Conservation (phyloP, 2,329 filamentous ascomycete genomes). For the Volutella citrinella region DNA sequence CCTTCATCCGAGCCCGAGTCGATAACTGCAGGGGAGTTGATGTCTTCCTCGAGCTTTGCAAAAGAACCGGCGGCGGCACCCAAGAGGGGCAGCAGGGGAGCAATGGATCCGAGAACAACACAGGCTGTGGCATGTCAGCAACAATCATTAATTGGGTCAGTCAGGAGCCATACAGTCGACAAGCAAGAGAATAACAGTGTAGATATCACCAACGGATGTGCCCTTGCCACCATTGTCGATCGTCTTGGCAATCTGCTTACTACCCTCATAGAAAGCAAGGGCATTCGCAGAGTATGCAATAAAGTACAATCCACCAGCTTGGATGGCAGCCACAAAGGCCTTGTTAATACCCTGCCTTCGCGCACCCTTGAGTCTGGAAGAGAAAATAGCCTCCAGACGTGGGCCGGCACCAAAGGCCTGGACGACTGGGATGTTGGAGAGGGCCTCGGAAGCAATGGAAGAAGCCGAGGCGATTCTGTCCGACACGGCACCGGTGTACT, state of each 20-base stretch:
- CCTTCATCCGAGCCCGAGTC: conserved; percentile 37
- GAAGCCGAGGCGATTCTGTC: conserved; percentile 55
- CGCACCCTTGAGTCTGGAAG: conserved; percentile 47
- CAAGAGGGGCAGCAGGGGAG: conserved; percentile 61
- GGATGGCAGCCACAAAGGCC: conserved; percentile 51
- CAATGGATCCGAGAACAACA: conserved; percentile 60
- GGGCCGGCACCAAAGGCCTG: conserved; percentile 60
- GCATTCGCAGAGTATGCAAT: conserved; percentile 66
- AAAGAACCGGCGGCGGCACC: conserved; percentile 57
- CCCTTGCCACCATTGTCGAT: conserved; percentile 31
- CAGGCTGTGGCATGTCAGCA: conserved; percentile 40
- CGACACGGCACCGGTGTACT: conserved; percentile 47
- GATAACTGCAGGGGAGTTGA: conserved; percentile 48
- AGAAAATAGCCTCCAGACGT: conserved; percentile 59
- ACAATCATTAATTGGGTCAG: no score
- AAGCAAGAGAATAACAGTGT: conserved; percentile 63
- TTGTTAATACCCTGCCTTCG: conserved; percentile 56
- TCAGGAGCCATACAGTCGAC: conserved; percentile 52
- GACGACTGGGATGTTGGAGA: conserved; percentile 59
- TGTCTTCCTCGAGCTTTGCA: conserved; percentile 55
- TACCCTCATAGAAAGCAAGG: conserved; percentile 67
- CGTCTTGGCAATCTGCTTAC: conserved; percentile 44
- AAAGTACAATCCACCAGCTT: conserved; percentile 63
- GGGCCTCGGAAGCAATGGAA: conserved; percentile 60
- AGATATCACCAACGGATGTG: conserved; percentile 48